These are phyloP conservation scores for Xylaria sp. DNA, from an alignment of 495 filamentous ascomycete species.

Conservation along the genomic window DNA sequence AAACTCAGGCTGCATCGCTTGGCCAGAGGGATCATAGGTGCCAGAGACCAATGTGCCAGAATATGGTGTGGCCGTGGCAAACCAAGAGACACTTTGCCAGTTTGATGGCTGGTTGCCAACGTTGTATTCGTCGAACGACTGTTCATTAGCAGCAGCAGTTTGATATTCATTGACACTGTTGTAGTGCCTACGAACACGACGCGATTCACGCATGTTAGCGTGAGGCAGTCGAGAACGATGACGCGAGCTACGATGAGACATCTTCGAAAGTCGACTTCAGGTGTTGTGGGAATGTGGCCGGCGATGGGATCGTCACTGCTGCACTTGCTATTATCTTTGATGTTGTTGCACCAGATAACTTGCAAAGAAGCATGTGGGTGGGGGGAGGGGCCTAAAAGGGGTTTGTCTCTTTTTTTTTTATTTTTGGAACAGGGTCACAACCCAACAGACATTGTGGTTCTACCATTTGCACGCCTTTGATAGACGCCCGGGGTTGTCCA, in stretches of 20 bases:
- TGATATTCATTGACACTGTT: neutral
- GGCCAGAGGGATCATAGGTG: neutral
- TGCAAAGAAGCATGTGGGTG: slow-evolving; percentile 8
- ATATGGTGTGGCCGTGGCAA: neutral
- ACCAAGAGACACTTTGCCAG: neutral
- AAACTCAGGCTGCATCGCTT: neutral
- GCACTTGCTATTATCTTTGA: neutral
- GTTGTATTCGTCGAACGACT: neutral
- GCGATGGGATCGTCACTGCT: neutral
- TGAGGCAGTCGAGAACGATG: neutral
- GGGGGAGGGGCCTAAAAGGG: neutral
- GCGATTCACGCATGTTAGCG: neutral
- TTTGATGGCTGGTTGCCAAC: neutral
- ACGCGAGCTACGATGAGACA: neutral
- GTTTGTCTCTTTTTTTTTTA: neutral
- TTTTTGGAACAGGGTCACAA: slow-evolving; percentile 14
- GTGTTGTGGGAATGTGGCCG: neutral
- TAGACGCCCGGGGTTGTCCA: neutral
- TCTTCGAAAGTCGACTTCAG: neutral
- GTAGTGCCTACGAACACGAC: neutral
- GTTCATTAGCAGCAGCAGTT: neutral
- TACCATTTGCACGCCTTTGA: slow-evolving; percentile 3
- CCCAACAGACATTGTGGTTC: neutral
- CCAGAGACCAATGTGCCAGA: neutral
- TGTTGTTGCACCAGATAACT: neutral